Evolutionary conservation across 2,329 filamentous ascomycete species (phyloP).

Genomic region (Fusarium algeriense): DNA sequence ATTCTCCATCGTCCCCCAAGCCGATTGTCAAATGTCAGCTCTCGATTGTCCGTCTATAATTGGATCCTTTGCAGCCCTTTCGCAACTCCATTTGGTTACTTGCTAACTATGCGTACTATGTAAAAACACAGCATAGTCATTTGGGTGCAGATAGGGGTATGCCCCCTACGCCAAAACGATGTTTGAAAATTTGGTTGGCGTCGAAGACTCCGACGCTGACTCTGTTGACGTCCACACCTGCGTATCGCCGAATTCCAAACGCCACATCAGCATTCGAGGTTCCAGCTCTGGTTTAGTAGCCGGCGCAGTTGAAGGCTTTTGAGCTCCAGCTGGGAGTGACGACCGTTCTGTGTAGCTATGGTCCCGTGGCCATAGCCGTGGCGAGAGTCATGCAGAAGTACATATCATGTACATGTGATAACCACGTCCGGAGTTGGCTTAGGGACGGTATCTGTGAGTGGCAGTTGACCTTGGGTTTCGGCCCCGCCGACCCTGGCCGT

Average conservation of each 20-base stretch:
- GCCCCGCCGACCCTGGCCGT: constrained; percentile 45
- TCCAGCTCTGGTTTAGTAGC: constrained; percentile 36
- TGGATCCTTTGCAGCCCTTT: constrained; percentile 12
- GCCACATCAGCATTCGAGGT: constrained; percentile 39
- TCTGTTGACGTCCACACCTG: constrained; percentile 35
- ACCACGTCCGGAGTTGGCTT: constrained; percentile 48
- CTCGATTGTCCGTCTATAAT: neutral
- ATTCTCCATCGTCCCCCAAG: constrained; percentile 6
- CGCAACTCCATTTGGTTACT: neutral
- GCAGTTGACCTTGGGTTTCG: constrained; percentile 49
- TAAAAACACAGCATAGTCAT: neutral
- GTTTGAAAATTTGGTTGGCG: constrained; percentile 29
- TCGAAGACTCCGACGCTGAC: constrained; percentile 33
- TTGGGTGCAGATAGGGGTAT: constrained; percentile 5
- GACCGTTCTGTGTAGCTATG: constrained; percentile 24
- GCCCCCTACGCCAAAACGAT: constrained; percentile 11
- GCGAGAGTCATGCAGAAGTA: constrained; percentile 46
- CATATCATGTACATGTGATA: constrained; percentile 46
- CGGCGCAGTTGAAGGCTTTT: constrained; percentile 24
- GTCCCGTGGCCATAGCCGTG: constrained; percentile 42
- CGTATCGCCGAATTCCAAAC: constrained; percentile 38
- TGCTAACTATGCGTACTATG: neutral
- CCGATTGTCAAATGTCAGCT: constrained; percentile 6
- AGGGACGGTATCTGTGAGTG: constrained; percentile 44
- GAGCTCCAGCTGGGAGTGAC: constrained; percentile 36